Evolutionary conservation across 257 asterid genomes (phyloP).

Genomic region (Salvia hispanica): DNA sequence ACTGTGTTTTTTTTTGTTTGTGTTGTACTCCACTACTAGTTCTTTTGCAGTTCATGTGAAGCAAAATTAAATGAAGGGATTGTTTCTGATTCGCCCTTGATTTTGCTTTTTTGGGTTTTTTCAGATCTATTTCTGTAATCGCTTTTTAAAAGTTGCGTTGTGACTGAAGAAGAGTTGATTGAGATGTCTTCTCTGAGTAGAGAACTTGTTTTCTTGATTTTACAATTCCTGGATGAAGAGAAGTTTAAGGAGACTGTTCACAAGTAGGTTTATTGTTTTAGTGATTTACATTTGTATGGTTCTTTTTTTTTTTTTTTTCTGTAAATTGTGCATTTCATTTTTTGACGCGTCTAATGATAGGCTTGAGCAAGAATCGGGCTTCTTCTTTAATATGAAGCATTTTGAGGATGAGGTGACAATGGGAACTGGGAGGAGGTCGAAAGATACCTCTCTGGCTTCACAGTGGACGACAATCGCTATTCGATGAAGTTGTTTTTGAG

Average conservation of each 20-base stretch:
- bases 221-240: conserved; percentile 59
- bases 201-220: conserved; percentile 56
- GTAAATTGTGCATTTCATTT: conserved; percentile 16
- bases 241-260: conserved; percentile 62
- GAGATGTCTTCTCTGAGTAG: conserved; percentile 88
- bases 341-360: conserved; percentile 47
- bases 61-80: conserved; percentile 43
- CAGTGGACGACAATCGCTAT: conserved; percentile 93
- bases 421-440: conserved; percentile 99
- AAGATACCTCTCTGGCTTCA: conserved; percentile 86
- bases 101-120: conserved; percentile 38
- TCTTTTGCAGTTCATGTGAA: conserved; percentile 43
- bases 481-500: conserved; percentile 96
- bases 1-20: conserved; percentile 15
- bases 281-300: neutral
- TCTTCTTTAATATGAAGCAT: conserved; percentile 93
- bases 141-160: conserved; percentile 37
- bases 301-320: conserved; percentile 10
- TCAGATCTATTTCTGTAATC: conserved; percentile 66
- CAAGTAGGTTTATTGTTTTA: conserved; percentile 42
- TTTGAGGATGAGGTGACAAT: conserved; percentile 88
- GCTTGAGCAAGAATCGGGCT: conserved; percentile 98
- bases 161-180: conserved; percentile 40
- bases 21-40: conserved; percentile 26
- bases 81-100: conserved; percentile 39